Conservation (phyloP, 208 protist genomes). For the Blechomonas ayalai region DNA sequence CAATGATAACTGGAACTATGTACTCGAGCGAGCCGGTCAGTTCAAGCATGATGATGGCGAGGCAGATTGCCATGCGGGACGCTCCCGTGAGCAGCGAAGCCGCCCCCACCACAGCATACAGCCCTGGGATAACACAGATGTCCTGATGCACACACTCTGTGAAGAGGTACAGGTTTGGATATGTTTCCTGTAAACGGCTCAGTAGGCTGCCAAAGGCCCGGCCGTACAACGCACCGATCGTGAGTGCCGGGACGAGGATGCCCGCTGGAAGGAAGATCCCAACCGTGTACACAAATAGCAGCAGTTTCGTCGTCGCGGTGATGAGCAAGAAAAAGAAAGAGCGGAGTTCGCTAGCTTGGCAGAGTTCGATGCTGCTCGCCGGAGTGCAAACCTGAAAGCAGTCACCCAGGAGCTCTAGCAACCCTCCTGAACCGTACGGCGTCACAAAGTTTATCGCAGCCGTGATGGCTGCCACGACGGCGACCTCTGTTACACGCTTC, state of each 20-base stretch:
- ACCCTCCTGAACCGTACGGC: slow-evolving; percentile 44
- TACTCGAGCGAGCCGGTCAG: slow-evolving; percentile 81
- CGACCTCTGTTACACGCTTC: slow-evolving; percentile 67
- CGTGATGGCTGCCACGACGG: slow-evolving; percentile 37
- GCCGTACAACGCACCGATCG: slow-evolving; percentile 84
- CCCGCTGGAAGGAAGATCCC: slow-evolving; percentile 78
- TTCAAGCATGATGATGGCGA: slow-evolving; percentile 94
- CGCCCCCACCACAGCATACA: slow-evolving; percentile 91
- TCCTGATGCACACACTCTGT: slow-evolving; percentile 51
- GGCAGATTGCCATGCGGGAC: slow-evolving; percentile 88
- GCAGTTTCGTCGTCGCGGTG: slow-evolving; percentile 40
- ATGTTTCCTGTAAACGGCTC: slow-evolving; percentile 48
- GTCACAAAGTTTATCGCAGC: slow-evolving; percentile 58
- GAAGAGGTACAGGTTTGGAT: slow-evolving; percentile 45
- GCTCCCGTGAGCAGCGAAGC: slow-evolving; percentile 90
- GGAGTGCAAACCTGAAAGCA: slow-evolving; percentile 74
- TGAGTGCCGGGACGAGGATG: slow-evolving; percentile 89
- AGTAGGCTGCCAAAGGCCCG: slow-evolving; percentile 62
- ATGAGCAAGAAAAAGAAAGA: slow-evolving; percentile 50
- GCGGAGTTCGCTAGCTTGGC: slow-evolving; percentile 25
- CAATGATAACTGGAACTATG: slow-evolving; percentile 71
- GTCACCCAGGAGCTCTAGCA: slow-evolving; percentile 61
- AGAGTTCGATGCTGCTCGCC: slow-evolving; percentile 35
- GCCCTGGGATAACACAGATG: slow-evolving; percentile 77
- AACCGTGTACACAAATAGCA: slow-evolving; percentile 53